phyloP scores from a whole-genome alignment of 164 flowering plant genomes.

The Annona squamosa region DNA sequence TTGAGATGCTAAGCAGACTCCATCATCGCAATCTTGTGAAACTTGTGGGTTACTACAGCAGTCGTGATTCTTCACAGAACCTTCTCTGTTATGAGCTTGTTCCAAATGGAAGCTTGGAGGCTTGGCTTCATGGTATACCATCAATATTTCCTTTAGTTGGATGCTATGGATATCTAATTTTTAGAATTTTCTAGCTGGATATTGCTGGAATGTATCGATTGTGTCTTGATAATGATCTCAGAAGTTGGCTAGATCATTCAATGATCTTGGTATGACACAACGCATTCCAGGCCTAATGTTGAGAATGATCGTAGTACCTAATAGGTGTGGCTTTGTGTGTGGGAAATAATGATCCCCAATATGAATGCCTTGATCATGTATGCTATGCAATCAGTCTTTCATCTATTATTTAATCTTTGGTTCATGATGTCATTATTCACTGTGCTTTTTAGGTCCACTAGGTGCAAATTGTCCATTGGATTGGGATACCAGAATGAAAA shows the following conservation, averaged over 20 bases:
- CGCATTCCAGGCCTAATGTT: background rate
- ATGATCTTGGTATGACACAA: background rate
- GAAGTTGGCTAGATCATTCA: background rate
- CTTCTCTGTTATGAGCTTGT: conserved; percentile 95
- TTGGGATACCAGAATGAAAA: conserved; percentile 96
- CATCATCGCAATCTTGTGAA: conserved; percentile 98
- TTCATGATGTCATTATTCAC: background rate
- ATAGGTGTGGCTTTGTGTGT: background rate
- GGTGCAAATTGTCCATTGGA: conserved; percentile 85
- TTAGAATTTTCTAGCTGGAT: background rate
- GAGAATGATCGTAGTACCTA: background rate
- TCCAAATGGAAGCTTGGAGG: conserved; percentile 93
- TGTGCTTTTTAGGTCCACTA: conserved; percentile 50
- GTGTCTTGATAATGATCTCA: background rate
- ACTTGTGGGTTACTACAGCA: conserved; percentile 88
- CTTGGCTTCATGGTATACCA: conserved; percentile 91
- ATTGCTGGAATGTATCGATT: background rate
- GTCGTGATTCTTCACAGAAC: conserved; percentile 74
- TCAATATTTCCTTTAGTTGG: background rate
- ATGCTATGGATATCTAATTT: background rate
- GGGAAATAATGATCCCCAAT: background rate
- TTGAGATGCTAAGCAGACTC: conserved; percentile 97
- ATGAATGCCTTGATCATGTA: background rate
- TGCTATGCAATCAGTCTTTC: background rate
- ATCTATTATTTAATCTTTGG: background rate